A percentile compares a stretch with the other conserved stretches of the same genome.
These are phyloP conservation scores for Linderina pennispora DNA, from an alignment of 192 early-diverging fungal genomes.

Conservation along the genomic window DNA sequence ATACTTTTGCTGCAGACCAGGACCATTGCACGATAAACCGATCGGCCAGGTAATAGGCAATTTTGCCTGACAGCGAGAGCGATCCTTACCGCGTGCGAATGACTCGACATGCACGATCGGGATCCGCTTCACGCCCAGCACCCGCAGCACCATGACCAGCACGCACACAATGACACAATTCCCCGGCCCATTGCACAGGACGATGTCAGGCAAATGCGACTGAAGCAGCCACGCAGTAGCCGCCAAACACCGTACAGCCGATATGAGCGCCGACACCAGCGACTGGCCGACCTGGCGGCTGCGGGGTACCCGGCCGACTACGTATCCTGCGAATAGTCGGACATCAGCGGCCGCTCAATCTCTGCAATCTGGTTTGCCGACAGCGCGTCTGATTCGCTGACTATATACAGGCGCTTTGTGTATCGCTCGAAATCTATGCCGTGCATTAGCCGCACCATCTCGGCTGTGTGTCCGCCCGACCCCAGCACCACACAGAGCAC, in stretches of 20 bases:
- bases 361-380: constrained; percentile 48
- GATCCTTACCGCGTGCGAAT: constrained; percentile 77
- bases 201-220: constrained; percentile 51
- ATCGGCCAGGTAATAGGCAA: constrained; percentile 76
- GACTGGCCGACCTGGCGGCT: constrained; percentile 70
- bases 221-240: constrained; percentile 28
- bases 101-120: constrained; percentile 84
- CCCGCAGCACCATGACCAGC: constrained; percentile 53
- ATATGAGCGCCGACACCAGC: constrained; percentile 50
- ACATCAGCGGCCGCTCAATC: no score
- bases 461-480: constrained; percentile 82
- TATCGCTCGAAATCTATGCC: constrained; percentile 57
- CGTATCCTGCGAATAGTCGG: constrained; percentile 26
- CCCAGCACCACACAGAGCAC: constrained; percentile 38
- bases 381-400: constrained; percentile 62
- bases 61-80: constrained; percentile 82
- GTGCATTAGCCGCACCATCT: constrained; percentile 75
- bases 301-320: constrained; percentile 57
- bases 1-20: constrained; percentile 47
- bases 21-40: constrained; percentile 93
- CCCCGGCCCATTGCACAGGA: constrained; percentile 88
- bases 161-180: constrained; percentile 73
- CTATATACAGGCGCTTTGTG: constrained; percentile 62
- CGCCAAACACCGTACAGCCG: constrained; percentile 31
- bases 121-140: constrained; percentile 51